Evolutionary conservation across 768 basidiomycete species (phyloP).

Genomic region (Suillus subalutaceus): DNA sequence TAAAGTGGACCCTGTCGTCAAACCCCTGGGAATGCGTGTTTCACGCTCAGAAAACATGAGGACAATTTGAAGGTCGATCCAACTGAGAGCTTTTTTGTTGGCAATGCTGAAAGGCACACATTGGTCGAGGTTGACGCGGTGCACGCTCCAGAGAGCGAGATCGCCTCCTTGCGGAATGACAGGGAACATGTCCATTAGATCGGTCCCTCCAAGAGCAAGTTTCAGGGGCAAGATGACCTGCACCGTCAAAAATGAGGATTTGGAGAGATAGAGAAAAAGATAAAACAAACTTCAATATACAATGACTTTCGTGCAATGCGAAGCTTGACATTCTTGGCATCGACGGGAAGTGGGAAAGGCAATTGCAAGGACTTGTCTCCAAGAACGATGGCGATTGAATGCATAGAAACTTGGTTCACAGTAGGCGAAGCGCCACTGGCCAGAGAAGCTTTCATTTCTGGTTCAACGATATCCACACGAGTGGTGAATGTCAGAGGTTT

Average conservation of each 20-base stretch:
- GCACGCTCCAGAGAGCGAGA: constrained; percentile 38
- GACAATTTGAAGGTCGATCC: constrained; percentile 37
- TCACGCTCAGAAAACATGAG: constrained; percentile 38
- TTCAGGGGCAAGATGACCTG: constrained; percentile 27
- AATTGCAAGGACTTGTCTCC: constrained; percentile 29
- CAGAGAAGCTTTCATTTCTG: constrained; percentile 20
- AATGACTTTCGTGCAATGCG: constrained; percentile 57
- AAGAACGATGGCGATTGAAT: constrained; percentile 15
- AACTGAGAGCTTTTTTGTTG: constrained; percentile 20
- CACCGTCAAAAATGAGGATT: neutral
- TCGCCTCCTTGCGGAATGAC: constrained; percentile 19
- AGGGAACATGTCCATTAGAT: constrained; percentile 31
- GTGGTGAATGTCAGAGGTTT: constrained; percentile 23
- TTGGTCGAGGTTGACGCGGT: constrained; percentile 39
- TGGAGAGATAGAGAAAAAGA: no score
- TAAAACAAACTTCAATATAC: constrained; percentile 42
- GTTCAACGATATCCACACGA: constrained; percentile 26
- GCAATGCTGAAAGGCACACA: constrained; percentile 35
- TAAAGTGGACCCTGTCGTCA: constrained; percentile 18
- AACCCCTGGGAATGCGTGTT: constrained; percentile 21
- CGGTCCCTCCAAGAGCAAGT: constrained; percentile 18
- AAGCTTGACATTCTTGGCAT: constrained; percentile 37
- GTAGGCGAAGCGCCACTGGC: constrained; percentile 21
- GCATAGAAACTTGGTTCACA: constrained; percentile 14
- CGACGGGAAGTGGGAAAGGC: constrained; percentile 48